Conservation (phyloP, 2,329 filamentous ascomycete species). For the Fusarium euwallaceae region DNA sequence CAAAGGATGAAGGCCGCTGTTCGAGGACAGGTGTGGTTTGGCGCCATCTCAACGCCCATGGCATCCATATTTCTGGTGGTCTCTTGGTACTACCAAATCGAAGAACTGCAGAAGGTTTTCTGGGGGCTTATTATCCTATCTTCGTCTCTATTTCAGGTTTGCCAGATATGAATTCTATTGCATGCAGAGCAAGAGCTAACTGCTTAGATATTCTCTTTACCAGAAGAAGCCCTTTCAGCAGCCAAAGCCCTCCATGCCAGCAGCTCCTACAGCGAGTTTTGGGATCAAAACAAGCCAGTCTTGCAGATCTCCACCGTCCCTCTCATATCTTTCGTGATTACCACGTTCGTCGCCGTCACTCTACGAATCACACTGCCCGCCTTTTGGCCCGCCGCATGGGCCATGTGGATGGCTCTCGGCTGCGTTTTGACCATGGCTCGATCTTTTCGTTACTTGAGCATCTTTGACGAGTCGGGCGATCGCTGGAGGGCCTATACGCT, state of each 20-base stretch:
- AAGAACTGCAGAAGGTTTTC: background rate
- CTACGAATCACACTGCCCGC: background rate
- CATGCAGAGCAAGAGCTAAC: background rate
- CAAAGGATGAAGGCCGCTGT: background rate
- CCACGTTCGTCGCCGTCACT: background rate
- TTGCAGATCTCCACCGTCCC: background rate
- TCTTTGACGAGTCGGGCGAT: background rate
- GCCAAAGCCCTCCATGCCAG: background rate
- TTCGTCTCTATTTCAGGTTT: background rate
- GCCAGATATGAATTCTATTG: background rate
- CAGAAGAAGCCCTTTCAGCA: background rate
- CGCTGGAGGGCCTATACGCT: background rate
- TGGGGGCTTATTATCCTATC: background rate
- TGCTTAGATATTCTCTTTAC: background rate
- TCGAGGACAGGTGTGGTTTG: background rate
- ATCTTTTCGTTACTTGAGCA: background rate
- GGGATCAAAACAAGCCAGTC: background rate
- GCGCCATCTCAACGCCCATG: background rate
- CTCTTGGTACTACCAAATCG: background rate
- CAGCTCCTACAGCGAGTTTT: background rate
- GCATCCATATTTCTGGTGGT: background rate
- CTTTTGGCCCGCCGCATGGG: background rate
- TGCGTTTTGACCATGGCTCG: background rate
- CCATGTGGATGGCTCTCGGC: background rate
- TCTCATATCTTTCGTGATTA: background rate